phyloP scores from a whole-genome alignment of 139 green algal species.

The Picochlorum sp. region DNA sequence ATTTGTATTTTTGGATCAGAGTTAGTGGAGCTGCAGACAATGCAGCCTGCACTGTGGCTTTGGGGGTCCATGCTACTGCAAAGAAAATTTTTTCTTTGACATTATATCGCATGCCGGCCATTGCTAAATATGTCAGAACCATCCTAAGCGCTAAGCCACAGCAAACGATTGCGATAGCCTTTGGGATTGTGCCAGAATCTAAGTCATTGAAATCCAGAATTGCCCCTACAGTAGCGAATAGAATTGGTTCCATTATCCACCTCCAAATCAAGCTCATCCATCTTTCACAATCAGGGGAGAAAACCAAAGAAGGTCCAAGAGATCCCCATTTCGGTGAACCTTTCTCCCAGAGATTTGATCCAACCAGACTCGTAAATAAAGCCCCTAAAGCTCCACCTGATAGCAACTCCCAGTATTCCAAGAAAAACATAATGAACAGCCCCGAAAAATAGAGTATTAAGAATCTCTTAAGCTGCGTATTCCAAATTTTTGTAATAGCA shows the following conservation, averaged over 20 bases:
- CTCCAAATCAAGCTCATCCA: slow-evolving; percentile 26
- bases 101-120: slow-evolving; percentile 36
- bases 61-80: slow-evolving; percentile 68
- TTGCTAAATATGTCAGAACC: slow-evolving; percentile 31
- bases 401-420: slow-evolving; percentile 53
- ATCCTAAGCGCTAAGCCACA: slow-evolving; percentile 41
- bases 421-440: slow-evolving; percentile 57
- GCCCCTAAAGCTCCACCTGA: slow-evolving; percentile 56
- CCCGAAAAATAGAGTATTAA: slow-evolving; percentile 30
- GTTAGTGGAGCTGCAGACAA: slow-evolving; percentile 29
- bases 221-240: slow-evolving; percentile 73
- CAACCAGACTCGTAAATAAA: slow-evolving; percentile 44
- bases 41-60: slow-evolving; percentile 76
- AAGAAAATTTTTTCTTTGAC: slow-evolving; percentile 60
- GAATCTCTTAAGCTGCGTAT: slow-evolving; percentile 40
- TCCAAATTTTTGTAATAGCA: slow-evolving; percentile 45
- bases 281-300: slow-evolving; percentile 26
- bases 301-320: slow-evolving; percentile 15
- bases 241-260: slow-evolving; percentile 49
- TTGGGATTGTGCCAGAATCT: slow-evolving; percentile 30
- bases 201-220: slow-evolving; percentile 46
- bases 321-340: slow-evolving; percentile 27
- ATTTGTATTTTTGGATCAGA: slow-evolving; percentile 28
- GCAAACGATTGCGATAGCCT: slow-evolving; percentile 42
- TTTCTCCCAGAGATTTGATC: slow-evolving; percentile 41